Conservation (phyloP, 257 asterid genomes). For the Przewalskia tangutica region DNA sequence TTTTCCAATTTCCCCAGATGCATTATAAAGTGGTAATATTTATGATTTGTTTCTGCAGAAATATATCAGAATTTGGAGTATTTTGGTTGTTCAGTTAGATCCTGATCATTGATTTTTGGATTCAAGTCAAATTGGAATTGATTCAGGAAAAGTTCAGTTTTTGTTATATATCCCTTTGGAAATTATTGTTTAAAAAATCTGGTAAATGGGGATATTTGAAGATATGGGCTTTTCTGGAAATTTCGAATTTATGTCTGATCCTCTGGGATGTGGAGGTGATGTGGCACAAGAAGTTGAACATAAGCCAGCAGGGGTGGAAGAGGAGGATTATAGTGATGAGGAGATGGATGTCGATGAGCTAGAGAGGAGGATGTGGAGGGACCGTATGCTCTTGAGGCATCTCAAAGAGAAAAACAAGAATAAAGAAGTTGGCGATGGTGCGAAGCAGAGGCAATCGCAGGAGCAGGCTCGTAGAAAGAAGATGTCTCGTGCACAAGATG, state of each 20-base stretch:
- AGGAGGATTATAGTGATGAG: slow-evolving; percentile 39
- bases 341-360: slow-evolving; percentile 47
- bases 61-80: neutral
- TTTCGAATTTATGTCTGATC: slow-evolving; percentile 29
- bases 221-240: slow-evolving; percentile 39
- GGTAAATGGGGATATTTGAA: slow-evolving; percentile 37
- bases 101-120: neutral
- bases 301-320: slow-evolving; percentile 20
- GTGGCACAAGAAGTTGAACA: slow-evolving; percentile 18
- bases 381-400: slow-evolving; percentile 33
- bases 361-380: slow-evolving; percentile 49
- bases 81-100: neutral
- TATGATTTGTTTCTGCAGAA: slow-evolving; percentile 3
- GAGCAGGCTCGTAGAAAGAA: slow-evolving; percentile 62
- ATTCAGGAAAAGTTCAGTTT: neutral
- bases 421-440: slow-evolving; percentile 18
- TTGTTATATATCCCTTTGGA: no score
- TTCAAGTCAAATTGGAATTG: no score
- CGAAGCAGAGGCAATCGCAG: slow-evolving; percentile 36
- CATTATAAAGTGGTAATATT: neutral
- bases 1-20: neutral
- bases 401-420: slow-evolving; percentile 42
- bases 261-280: slow-evolving; percentile 23
- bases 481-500: slow-evolving; percentile 63
- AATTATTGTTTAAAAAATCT: no score